These are phyloP conservation scores for Neoboletus brunneissimus DNA, from an alignment of 768 basidiomycete genomes.

Conservation along the genomic window DNA sequence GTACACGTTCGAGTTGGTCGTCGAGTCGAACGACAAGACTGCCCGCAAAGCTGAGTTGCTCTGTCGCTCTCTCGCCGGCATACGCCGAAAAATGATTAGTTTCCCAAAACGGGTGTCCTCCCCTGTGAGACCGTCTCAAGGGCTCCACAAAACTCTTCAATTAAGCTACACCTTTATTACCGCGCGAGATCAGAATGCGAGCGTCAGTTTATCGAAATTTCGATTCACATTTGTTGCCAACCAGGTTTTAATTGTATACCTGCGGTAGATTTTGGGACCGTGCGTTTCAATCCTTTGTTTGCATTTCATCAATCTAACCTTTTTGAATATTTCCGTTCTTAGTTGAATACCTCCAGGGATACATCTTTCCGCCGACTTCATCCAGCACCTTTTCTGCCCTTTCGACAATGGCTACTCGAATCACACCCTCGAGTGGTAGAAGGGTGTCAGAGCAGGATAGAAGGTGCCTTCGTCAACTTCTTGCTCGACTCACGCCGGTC, in stretches of 20 bases:
- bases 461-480: not conserved
- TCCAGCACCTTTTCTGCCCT: not conserved
- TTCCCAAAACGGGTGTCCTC: not conserved
- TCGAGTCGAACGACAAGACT: constrained; percentile 3
- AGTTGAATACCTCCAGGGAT: no score
- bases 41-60: constrained; percentile 10
- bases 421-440: not conserved
- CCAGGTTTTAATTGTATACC: no score
- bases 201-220: no score
- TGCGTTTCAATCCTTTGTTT: not conserved
- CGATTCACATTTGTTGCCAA: no score
- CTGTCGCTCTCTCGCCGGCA: constrained; percentile 17
- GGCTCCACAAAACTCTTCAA: no score
- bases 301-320: no score
- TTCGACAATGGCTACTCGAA: not conserved
- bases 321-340: no score
- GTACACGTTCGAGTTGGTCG: constrained; percentile 6
- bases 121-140: not conserved
- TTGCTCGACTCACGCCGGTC: not conserved
- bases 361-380: not conserved
- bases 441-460: not conserved
- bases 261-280: not conserved
- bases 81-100: constrained; percentile 17
- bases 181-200: not conserved
- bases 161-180: not conserved